Base-by-base conservation (phyloP, 306 rosid species). In the Nissolia schottii region DNA sequence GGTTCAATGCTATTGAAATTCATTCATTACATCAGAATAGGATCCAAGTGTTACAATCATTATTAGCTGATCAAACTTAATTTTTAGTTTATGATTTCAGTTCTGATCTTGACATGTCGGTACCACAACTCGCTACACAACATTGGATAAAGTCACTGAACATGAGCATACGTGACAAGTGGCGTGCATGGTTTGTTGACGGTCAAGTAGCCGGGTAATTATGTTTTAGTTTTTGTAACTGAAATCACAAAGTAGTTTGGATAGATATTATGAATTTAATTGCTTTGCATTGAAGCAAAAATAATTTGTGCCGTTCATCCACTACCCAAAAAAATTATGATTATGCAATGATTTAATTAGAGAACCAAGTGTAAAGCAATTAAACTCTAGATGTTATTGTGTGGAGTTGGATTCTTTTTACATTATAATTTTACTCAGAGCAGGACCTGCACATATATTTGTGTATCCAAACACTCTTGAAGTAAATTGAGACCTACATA, bases 151-250 rank as follows among this genome's bases (percentile, higher is more conserved):
- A 72, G 54, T 76, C 83, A 14, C 64, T 87, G 5, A 82, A 84
- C 56, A 38, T 84, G 82, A 82, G 65, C 35, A 53, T 71, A 16
- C 40, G 2, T 6, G 82, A 79, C 46, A 57, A 38, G 56, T 87
- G 91, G 91, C 71, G 24, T 53, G 80, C 88, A 49, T 84, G 87
- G 88, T 81, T 84, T 64, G 84, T 80, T 3, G 80, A 78, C 0
- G 92, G 87, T 53, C 88, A 87, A 70, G 77, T 82, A 5, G 87
- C 88, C 5, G 88, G 91, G 88, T 85, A 57, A 41, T 38, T 40
- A 49, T 29, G 11, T 31, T 56, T 1, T n/a, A 16, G 0, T 55
- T 22, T 15, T n/a, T n/a, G n/a, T n/a, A 38, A 15, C 12, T 10
- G 2, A 20, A 2, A 63, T 2, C 40, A 13, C 41, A 37, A 34